Percentiles rank a stretch among this genome's conserved stretches.
phyloP scores from a whole-genome alignment of 1,139 yeast species.

The Geotrichum cucujoidarum region DNA sequence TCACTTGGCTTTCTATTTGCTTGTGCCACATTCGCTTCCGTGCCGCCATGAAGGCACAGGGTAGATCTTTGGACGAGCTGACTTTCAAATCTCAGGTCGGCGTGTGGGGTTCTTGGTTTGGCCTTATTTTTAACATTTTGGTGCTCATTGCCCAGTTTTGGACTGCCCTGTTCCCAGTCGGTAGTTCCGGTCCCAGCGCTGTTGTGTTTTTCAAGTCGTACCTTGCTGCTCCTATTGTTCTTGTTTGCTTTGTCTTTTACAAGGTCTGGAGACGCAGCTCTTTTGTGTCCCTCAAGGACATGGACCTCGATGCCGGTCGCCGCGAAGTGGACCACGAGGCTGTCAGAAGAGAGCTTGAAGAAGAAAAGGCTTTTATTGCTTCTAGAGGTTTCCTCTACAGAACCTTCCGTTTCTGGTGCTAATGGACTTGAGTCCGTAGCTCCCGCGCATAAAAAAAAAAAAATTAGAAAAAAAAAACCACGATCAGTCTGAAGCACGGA shows the following conservation, averaged over 20 bases:
- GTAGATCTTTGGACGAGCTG: constrained; percentile 60
- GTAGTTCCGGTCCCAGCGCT: constrained; percentile 42
- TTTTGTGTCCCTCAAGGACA: constrained; percentile 45
- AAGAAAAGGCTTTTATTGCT: constrained; percentile 42
- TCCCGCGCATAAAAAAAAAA: neutral
- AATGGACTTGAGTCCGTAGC: constrained; percentile 1
- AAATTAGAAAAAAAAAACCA: neutral
- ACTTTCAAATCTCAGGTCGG: constrained; percentile 71
- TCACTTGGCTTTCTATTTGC: constrained; percentile 80
- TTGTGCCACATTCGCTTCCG: constrained; percentile 76
- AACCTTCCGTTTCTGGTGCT: constrained; percentile 48
- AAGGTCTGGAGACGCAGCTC: constrained; percentile 47
- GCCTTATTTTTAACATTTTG: constrained; percentile 53
- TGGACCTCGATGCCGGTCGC: constrained; percentile 53
- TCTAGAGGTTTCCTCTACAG: constrained; percentile 39
- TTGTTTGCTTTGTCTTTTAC: constrained; percentile 48
- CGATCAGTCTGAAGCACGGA: too few relatives aligned
- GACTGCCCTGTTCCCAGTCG: constrained; percentile 71
- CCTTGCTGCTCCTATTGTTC: constrained; percentile 50
- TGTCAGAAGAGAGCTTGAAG: constrained; percentile 48
- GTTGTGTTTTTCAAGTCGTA: constrained; percentile 49
- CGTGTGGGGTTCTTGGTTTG: constrained; percentile 62
- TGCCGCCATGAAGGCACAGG: constrained; percentile 61
- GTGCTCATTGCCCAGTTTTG: constrained; percentile 78
- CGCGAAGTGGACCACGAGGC: constrained; percentile 51